Evolutionary conservation across 2,329 filamentous ascomycete species (phyloP).

Genomic region (Trichoderma sp.): DNA sequence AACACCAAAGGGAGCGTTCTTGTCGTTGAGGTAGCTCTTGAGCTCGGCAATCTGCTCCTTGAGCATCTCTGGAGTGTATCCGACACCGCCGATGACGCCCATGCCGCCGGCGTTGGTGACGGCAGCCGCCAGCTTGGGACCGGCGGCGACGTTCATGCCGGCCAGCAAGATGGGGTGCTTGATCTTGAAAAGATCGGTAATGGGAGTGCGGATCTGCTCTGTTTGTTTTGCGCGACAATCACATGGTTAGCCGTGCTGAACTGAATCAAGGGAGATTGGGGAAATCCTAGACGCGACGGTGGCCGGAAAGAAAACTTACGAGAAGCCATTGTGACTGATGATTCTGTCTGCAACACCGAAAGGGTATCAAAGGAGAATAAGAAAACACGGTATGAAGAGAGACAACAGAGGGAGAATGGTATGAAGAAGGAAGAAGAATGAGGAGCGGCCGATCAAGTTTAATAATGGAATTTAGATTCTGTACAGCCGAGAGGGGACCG

Average conservation of each 20-base stretch:
- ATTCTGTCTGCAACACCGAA: constrained; percentile 18
- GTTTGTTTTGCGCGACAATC: background rate
- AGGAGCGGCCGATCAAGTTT: background rate
- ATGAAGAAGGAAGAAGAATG: background rate
- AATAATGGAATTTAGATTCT: constrained; percentile 8
- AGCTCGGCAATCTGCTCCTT: constrained; percentile 91
- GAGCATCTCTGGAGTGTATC: constrained; percentile 97
- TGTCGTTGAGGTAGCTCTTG: constrained; percentile 82
- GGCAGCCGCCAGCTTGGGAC: constrained; percentile 91
- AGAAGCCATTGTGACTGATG: constrained; percentile 62
- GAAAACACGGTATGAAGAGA: background rate
- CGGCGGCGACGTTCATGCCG: constrained; percentile 98
- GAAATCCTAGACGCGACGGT: background rate
- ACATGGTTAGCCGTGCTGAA: background rate
- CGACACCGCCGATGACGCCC: constrained; percentile 91
- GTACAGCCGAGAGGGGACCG: constrained; percentile 17
- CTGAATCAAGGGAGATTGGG: background rate
- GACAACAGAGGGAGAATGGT: background rate
- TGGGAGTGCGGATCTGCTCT: constrained; percentile 73
- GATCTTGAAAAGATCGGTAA: constrained; percentile 97
- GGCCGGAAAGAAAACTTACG: constrained; percentile 48
- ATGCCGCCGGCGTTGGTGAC: constrained; percentile 96
- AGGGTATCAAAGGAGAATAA: constrained; percentile 21
- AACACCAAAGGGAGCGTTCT: constrained; percentile 93
- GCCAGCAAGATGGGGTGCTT: constrained; percentile 93